These are phyloP conservation scores for Microdochium bolleyi DNA, from an alignment of 2,329 filamentous ascomycete species.

Conservation along the genomic window DNA sequence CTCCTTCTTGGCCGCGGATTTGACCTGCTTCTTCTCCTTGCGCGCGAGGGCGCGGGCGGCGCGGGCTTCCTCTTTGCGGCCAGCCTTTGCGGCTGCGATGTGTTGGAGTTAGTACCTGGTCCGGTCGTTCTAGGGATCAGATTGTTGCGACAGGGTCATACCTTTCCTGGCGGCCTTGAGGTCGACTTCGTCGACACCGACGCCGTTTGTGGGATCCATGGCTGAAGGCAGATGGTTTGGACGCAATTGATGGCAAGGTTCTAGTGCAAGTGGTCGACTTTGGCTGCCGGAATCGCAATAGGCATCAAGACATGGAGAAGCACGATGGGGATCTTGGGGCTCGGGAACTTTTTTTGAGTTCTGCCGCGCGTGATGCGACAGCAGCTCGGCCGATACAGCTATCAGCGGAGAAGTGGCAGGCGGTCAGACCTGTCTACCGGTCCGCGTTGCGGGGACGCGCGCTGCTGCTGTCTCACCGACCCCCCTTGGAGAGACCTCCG, in stretches of 20 bases:
- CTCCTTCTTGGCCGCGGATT: conserved; percentile 27
- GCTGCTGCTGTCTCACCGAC: background rate
- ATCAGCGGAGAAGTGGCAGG: background rate
- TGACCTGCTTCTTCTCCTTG: conserved; percentile 25
- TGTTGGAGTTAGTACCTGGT: background rate
- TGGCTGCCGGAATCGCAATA: too few relatives aligned
- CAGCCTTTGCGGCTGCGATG: background rate
- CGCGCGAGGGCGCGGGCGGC: conserved; percentile 17
- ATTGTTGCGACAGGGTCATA: background rate
- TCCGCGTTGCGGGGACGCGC: too few relatives aligned
- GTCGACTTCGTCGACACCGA: background rate
- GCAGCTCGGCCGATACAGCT: background rate
- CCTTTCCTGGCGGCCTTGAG: background rate
- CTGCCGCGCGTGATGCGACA: background rate
- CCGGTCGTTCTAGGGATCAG: background rate
- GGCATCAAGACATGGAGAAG: background rate
- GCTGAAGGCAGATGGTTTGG: too few relatives aligned
- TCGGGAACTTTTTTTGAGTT: background rate
- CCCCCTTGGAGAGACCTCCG: background rate
- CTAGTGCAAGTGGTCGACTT: too few relatives aligned
- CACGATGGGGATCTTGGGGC: background rate
- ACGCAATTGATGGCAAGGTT: background rate
- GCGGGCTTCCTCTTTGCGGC: conserved; percentile 3
- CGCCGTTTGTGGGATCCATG: background rate
- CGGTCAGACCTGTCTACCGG: background rate